These are phyloP conservation scores for Clarireedia homoeocarpa DNA, from an alignment of 2,329 filamentous ascomycete genomes.

Conservation along the genomic window DNA sequence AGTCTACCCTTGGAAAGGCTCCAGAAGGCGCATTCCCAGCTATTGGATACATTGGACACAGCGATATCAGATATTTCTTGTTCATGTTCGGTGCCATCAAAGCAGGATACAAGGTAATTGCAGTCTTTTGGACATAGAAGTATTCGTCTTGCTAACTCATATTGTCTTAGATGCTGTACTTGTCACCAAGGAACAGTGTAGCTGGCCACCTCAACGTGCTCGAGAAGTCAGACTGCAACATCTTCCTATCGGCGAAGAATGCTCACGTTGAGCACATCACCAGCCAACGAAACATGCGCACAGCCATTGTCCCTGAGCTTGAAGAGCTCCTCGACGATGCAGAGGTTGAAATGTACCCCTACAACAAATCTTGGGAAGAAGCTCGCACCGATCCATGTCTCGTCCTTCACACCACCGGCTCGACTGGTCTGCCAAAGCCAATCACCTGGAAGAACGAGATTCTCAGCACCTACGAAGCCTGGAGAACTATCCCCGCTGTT, in stretches of 20 bases:
- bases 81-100: slow-evolving; percentile 28
- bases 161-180: slow-evolving; percentile 28
- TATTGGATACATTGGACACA: slow-evolving; percentile 10
- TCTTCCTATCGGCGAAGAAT: slow-evolving; percentile 9
- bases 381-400: slow-evolving; percentile 33
- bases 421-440: slow-evolving; percentile 37
- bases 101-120: slow-evolving; percentile 29
- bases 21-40: slow-evolving; percentile 6
- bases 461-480: slow-evolving; percentile 21
- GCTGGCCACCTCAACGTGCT: slow-evolving; percentile 30
- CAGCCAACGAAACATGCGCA: slow-evolving; percentile 9
- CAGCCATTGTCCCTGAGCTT: slow-evolving; percentile 21
- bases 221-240: slow-evolving; percentile 27
- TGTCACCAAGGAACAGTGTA: slow-evolving; percentile 32
- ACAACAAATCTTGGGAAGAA: slow-evolving; percentile 29
- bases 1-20: slow-evolving; percentile 11
- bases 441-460: slow-evolving; percentile 23
- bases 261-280: slow-evolving; percentile 13
- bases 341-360: slow-evolving; percentile 19
- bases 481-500: slow-evolving; percentile 15
- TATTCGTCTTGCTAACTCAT: not conserved
- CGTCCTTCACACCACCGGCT: slow-evolving; percentile 36
- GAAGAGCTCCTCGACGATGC: slow-evolving; percentile 26
- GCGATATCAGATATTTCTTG: slow-evolving; percentile 15
- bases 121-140: not conserved